phyloP scores from a whole-genome alignment of 495 filamentous ascomycete genomes.

The Neurospora tetrasperma region DNA sequence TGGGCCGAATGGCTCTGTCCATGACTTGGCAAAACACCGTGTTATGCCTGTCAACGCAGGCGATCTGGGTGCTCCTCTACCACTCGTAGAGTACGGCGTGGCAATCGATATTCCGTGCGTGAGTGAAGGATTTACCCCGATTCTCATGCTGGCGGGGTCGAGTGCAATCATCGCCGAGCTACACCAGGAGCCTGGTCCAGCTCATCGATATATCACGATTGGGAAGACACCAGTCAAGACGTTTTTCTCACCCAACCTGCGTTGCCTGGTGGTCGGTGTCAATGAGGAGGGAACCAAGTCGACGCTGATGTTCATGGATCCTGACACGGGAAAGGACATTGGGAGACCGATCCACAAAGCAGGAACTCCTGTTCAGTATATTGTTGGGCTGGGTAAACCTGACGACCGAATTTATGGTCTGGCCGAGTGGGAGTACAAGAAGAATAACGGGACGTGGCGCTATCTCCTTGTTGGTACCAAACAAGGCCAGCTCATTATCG shows the following conservation, averaged over 20 bases:
- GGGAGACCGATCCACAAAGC: constrained; percentile 29
- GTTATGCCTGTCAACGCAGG: constrained; percentile 34
- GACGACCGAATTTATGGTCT: constrained; percentile 33
- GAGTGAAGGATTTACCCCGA: constrained; percentile 12
- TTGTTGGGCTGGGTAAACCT: constrained; percentile 31
- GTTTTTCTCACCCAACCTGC: constrained; percentile 40
- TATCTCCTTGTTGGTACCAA: constrained; percentile 33
- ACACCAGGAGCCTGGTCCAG: constrained; percentile 32
- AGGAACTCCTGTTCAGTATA: constrained; percentile 19
- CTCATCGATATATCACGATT: constrained; percentile 42
- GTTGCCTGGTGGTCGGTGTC: constrained; percentile 44
- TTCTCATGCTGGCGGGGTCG: constrained; percentile 34
- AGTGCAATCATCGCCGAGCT: constrained; percentile 42
- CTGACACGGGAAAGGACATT: constrained; percentile 35
- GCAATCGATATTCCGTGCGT: constrained; percentile 21
- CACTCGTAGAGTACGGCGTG: constrained; percentile 21
- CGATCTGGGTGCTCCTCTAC: constrained; percentile 18
- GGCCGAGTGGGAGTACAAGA: constrained; percentile 36
- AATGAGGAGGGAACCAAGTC: constrained; percentile 21
- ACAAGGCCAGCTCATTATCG: constrained; percentile 34
- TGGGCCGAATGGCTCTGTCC: background rate
- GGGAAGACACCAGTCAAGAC: constrained; percentile 42
- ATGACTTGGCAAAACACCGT: constrained; percentile 12
- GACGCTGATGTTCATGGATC: constrained; percentile 38
- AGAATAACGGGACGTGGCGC: constrained; percentile 30